A percentile compares a stretch with the other conserved stretches of the same genome.
These are phyloP conservation scores for Canna indica DNA, from an alignment of 176 grass and related monocot genomes.

Conservation along the genomic window DNA sequence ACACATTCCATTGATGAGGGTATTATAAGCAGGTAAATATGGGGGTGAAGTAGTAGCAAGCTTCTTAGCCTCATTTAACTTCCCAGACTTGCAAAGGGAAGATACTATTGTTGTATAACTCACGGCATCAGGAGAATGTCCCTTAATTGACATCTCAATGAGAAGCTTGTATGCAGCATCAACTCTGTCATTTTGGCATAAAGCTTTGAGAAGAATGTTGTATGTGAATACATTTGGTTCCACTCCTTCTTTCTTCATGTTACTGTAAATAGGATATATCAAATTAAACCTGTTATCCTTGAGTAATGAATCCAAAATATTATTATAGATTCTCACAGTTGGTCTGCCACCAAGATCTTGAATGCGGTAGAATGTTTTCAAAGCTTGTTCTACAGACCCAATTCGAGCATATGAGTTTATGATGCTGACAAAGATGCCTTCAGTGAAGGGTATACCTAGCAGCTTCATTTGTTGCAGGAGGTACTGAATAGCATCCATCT, in stretches of 20 bases:
- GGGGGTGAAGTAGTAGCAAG: constrained; percentile 30
- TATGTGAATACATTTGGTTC: constrained; percentile 68
- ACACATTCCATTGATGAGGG: constrained; percentile 39
- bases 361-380: constrained; percentile 71
- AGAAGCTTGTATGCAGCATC: constrained; percentile 53
- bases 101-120: constrained; percentile 49
- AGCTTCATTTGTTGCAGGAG: constrained; percentile 69
- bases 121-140: constrained; percentile 45
- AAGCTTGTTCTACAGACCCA: constrained; percentile 39
- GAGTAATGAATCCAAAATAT: constrained; percentile 64
- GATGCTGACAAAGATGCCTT: constrained; percentile 33
- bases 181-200: constrained; percentile 67
- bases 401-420: constrained; percentile 56
- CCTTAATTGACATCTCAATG: constrained; percentile 68
- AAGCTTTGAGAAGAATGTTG: constrained; percentile 70
- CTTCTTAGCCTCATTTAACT: constrained; percentile 44
- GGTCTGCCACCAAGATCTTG: constrained; percentile 49
- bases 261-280: constrained; percentile 41
- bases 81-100: constrained; percentile 47
- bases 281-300: constrained; percentile 45
- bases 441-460: constrained; percentile 38
- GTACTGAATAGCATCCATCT: constrained; percentile 60
- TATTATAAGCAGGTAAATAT: constrained; percentile 39
- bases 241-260: constrained; percentile 55
- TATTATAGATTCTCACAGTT: constrained; percentile 67